These are phyloP conservation scores for Epichloe brachyelytri DNA, from an alignment of 2,329 filamentous ascomycete genomes.

Conservation along the genomic window DNA sequence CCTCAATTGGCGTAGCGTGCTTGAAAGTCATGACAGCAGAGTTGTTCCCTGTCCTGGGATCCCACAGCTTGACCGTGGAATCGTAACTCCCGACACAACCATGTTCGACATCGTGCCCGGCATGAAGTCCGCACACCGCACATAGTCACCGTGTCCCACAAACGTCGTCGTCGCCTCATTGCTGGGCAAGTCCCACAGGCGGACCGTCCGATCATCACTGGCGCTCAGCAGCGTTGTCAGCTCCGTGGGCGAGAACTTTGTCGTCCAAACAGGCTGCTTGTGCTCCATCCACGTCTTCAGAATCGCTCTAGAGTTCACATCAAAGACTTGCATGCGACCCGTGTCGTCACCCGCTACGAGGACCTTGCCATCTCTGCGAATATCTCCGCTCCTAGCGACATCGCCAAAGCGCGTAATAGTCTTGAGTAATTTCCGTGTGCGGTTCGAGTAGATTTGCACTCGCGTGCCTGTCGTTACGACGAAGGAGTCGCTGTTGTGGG, in stretches of 20 bases:
- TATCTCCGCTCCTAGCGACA: conserved; percentile 77
- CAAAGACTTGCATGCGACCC: conserved; percentile 89
- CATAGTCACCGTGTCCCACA: conserved; percentile 82
- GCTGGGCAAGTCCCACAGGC: conserved; percentile 84
- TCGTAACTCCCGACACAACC: conserved; percentile 85
- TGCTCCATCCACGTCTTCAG: conserved; percentile 92
- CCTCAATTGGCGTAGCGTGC: conserved; percentile 79
- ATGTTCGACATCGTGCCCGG: conserved; percentile 59
- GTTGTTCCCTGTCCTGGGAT: conserved; percentile 58
- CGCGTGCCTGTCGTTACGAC: conserved; percentile 90
- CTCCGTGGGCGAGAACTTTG: conserved; percentile 81
- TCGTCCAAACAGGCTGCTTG: conserved; percentile 86
- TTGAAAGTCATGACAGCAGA: conserved; percentile 82
- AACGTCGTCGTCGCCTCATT: conserved; percentile 67
- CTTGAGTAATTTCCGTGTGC: conserved; percentile 83
- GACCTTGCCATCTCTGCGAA: conserved; percentile 78
- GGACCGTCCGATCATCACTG: conserved; percentile 84
- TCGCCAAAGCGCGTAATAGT: conserved; percentile 91
- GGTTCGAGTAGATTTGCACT: conserved; percentile 85
- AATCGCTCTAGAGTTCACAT: conserved; percentile 76
- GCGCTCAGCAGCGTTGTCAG: conserved; percentile 78
- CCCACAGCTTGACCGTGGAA: conserved; percentile 86
- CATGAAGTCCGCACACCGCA: conserved; percentile 77
- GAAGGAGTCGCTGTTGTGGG: conserved; percentile 63
- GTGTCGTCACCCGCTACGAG: conserved; percentile 84